These are phyloP conservation scores for Megacollybia marginata DNA, from an alignment of 768 basidiomycete species.

Conservation along the genomic window DNA sequence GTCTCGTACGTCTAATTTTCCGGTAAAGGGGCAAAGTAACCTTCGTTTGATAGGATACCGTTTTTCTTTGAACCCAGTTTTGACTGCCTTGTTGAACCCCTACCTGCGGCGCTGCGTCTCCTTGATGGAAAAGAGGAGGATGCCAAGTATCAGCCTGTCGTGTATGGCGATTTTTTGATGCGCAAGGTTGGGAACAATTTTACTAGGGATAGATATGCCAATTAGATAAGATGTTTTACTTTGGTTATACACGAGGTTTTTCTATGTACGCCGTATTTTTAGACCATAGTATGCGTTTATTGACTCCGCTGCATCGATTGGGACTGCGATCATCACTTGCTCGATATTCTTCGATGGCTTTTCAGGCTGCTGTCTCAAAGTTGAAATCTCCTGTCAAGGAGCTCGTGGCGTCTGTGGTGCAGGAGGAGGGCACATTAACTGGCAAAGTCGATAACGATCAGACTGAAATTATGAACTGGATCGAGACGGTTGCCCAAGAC, in stretches of 20 bases:
- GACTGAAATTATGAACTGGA: conserved; percentile 61
- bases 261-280: background rate
- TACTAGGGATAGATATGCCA: conserved; percentile 33
- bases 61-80: conserved; percentile 96
- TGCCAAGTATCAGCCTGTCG: conserved; percentile 36
- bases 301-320: conserved; percentile 34
- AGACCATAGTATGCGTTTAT: conserved; percentile 8
- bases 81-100: conserved; percentile 57
- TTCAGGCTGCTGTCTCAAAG: conserved; percentile 40
- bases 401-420: conserved; percentile 43
- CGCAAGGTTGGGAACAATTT: conserved; percentile 74
- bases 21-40: background rate
- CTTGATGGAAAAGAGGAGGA: conserved; percentile 17
- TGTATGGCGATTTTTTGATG: conserved; percentile 76
- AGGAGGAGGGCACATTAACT: conserved; percentile 33
- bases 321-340: conserved; percentile 23
- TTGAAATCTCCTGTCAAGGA: conserved; percentile 43
- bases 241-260: background rate
- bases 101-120: conserved; percentile 50
- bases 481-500: conserved; percentile 51
- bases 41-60: conserved; percentile 48
- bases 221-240: too few species aligned
- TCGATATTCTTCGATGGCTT: conserved; percentile 39
- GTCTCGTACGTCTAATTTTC: conserved; percentile 52
- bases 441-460: conserved; percentile 58